Percentiles rank a stretch among this genome's conserved stretches.
phyloP scores from a whole-genome alignment of 2,329 filamentous ascomycete genomes.

The Annulohypoxylon truncatum region DNA sequence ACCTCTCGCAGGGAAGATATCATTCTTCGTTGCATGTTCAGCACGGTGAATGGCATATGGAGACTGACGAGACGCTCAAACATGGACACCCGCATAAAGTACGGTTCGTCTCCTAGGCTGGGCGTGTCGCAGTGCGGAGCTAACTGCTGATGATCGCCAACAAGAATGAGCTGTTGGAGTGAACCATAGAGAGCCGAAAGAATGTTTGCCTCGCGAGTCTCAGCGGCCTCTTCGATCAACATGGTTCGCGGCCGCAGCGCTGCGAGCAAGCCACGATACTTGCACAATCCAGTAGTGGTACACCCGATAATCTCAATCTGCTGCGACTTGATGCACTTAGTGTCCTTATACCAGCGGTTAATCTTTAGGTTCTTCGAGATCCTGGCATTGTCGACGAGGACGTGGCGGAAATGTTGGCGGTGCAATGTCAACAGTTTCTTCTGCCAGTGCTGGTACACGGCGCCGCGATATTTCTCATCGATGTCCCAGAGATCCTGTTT shows the following conservation, averaged over 20 bases:
- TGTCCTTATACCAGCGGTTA: slow-evolving; percentile 69
- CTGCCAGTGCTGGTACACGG: slow-evolving; percentile 75
- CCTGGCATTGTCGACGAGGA: slow-evolving; percentile 62
- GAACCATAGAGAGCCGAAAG: slow-evolving; percentile 63
- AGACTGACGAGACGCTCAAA: slow-evolving; percentile 83
- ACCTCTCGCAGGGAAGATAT: slow-evolving; percentile 58
- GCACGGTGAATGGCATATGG: slow-evolving; percentile 69
- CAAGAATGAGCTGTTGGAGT: slow-evolving; percentile 65
- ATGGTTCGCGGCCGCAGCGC: slow-evolving; percentile 74
- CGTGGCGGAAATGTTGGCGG: slow-evolving; percentile 58
- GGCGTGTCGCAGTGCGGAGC: slow-evolving; percentile 74
- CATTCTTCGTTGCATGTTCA: slow-evolving; percentile 75
- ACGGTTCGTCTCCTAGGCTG: slow-evolving; percentile 69
- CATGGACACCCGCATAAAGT: slow-evolving; percentile 77
- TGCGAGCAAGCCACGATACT: slow-evolving; percentile 78
- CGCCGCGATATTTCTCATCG: slow-evolving; percentile 64
- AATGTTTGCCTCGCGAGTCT: slow-evolving; percentile 75
- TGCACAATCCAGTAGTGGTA: slow-evolving; percentile 84
- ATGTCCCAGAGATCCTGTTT: slow-evolving; percentile 71
- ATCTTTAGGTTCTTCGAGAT: slow-evolving; percentile 65
- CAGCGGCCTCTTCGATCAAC: slow-evolving; percentile 83
- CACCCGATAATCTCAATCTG: slow-evolving; percentile 67
- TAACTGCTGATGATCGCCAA: slow-evolving; percentile 86
- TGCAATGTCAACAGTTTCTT: slow-evolving; percentile 62
- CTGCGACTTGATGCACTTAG: slow-evolving; percentile 53